Percentiles rank a stretch among this genome's conserved stretches.
Conservation (phyloP, 306 rosid species). For the Hippophae tibetana region DNA sequence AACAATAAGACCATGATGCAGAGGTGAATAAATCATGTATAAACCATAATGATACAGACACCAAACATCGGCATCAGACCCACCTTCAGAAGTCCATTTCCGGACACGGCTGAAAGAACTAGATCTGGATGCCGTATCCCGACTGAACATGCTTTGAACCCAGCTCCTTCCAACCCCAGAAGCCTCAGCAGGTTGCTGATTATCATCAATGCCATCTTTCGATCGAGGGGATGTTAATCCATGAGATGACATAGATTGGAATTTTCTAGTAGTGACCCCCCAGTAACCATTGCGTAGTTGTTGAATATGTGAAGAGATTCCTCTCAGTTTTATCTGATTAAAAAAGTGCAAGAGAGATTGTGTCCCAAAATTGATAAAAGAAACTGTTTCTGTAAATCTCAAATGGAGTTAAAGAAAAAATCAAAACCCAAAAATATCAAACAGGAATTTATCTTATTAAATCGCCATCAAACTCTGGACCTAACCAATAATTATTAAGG, state of each 20-base stretch:
- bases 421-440: too few relatives aligned
- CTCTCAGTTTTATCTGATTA: conserved; percentile 87
- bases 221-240: conserved; percentile 78
- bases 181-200: conserved; percentile 86
- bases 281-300: conserved; percentile 73
- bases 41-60: conserved; percentile 4
- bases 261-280: conserved; percentile 66
- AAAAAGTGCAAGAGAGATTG: conserved; percentile 19
- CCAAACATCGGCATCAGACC: conserved; percentile 20
- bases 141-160: conserved; percentile 98
- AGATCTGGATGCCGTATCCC: conserved; percentile 61
- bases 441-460: neutral
- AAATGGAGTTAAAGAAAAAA: neutral
- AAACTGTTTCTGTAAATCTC: conserved; percentile 2
- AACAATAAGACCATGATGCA: conserved; percentile 7
- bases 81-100: conserved; percentile 79
- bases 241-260: conserved; percentile 53
- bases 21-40: conserved; percentile 12
- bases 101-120: conserved; percentile 79
- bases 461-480: too few relatives aligned
- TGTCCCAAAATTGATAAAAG: conserved; percentile 9
- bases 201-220: conserved; percentile 58
- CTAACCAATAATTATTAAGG: too few relatives aligned
- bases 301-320: conserved; percentile 78
- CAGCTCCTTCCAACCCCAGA: conserved; percentile 88